Conservation (phyloP, 805 yeast genomes). For the Brettanomyces anomalus region DNA sequence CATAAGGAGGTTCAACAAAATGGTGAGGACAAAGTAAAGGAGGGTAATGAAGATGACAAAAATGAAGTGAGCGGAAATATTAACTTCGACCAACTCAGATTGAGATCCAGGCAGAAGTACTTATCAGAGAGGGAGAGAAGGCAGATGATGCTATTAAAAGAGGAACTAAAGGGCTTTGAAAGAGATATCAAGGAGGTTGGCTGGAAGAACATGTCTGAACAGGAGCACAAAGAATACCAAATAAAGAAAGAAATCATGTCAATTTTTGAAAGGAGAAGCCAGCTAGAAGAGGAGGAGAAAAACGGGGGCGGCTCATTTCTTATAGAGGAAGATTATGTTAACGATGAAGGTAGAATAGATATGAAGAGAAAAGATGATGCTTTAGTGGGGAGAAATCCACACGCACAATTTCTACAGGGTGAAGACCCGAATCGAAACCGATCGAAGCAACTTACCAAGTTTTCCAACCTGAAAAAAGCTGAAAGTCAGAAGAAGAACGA, state of each 20-base stretch:
- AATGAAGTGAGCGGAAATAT: constrained; percentile 3
- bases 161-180: constrained; percentile 42
- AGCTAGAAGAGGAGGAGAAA: constrained; percentile 15
- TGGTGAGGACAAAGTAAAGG: background rate
- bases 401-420: constrained; percentile 2
- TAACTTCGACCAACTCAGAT: constrained; percentile 27
- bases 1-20: background rate
- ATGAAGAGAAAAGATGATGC: constrained; percentile 43
- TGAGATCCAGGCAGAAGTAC: constrained; percentile 41
- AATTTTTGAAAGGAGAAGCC: constrained; percentile 32
- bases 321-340: constrained; percentile 51
- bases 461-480: constrained; percentile 8
- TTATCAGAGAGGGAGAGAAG: constrained; percentile 39
- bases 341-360: constrained; percentile 44
- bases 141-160: constrained; percentile 32
- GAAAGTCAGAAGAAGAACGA: constrained; percentile 24
- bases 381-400: constrained; percentile 31
- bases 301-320: constrained; percentile 29
- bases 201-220: constrained; percentile 39
- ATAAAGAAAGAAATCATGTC: constrained; percentile 42
- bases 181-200: constrained; percentile 41
- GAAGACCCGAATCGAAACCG: constrained; percentile 37
- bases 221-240: constrained; percentile 43
- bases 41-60: background rate
- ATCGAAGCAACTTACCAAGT: constrained; percentile 35